phyloP scores from a whole-genome alignment of 345 rosid species.

The Euphorbia tirucalli region DNA sequence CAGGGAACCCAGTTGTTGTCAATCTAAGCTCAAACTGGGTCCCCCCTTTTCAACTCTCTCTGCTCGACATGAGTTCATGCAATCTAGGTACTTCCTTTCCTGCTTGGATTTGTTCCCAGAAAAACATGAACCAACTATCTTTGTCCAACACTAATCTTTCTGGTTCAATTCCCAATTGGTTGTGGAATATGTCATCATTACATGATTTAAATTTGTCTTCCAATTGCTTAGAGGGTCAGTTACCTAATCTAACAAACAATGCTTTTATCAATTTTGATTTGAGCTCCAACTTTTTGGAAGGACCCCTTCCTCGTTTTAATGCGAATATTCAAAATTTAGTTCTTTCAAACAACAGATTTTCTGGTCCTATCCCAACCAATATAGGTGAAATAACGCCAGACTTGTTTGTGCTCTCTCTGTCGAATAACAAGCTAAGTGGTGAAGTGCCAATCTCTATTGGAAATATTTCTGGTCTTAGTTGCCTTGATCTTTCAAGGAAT shows the following conservation, averaged over 20 bases:
- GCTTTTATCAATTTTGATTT: constrained; percentile 9
- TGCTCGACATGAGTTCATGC: constrained; percentile 48
- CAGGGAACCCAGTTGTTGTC: constrained; percentile 38
- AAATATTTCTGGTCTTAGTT: background rate
- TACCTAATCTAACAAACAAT: constrained; percentile 7
- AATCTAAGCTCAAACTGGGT: constrained; percentile 43
- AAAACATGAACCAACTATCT: constrained; percentile 31
- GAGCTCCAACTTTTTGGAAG: constrained; percentile 17
- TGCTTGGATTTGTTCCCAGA: constrained; percentile 55
- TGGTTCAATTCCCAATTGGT: constrained; percentile 26
- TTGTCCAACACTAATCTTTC: constrained; percentile 44
- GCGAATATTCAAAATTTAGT: background rate
- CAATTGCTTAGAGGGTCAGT: constrained; percentile 9
- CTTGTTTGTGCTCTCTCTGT: constrained; percentile 10
- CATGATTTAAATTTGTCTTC: constrained; percentile 9
- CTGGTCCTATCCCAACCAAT: constrained; percentile 10
- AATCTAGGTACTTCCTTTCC: constrained; percentile 54
- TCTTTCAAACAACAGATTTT: constrained; percentile 18
- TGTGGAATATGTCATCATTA: constrained; percentile 11
- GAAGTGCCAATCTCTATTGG: constrained; percentile 11
- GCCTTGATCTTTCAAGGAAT: constrained; percentile 17
- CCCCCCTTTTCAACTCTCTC: constrained; percentile 51
- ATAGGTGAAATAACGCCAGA: background rate
- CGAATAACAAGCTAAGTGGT: constrained; percentile 5
- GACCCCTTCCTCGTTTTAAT: constrained; percentile 12